phyloP scores from a whole-genome alignment of 2,329 filamentous ascomycete species.

The Arthrocladium fulminans region DNA sequence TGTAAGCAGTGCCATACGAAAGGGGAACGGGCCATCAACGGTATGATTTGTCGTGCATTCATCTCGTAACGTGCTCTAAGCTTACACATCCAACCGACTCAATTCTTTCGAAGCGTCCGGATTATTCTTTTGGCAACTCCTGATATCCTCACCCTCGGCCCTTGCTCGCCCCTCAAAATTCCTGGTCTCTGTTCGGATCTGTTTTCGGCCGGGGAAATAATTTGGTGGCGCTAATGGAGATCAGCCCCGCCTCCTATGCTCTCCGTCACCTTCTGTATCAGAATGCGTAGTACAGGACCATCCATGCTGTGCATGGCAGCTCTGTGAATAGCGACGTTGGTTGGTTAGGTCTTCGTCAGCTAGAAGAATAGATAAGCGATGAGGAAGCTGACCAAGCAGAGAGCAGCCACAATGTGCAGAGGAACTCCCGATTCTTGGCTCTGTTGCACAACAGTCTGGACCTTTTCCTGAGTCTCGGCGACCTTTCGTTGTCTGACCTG shows the following conservation, averaged over 20 bases:
- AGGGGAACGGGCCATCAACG: neutral
- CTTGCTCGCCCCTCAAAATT: neutral
- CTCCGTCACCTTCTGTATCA: neutral
- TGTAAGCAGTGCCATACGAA: neutral
- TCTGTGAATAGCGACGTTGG: neutral
- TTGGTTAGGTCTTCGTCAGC: neutral
- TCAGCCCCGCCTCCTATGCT: neutral
- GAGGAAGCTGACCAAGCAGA: conserved; percentile 86
- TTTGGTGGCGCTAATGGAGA: neutral
- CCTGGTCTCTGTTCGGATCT: neutral
- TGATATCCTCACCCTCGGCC: neutral
- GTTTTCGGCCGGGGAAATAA: neutral
- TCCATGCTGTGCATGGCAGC: neutral
- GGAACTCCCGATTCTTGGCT: conserved; percentile 63
- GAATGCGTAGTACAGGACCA: neutral
- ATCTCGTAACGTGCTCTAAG: neutral
- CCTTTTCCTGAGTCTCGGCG: conserved; percentile 46
- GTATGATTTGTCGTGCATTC: neutral
- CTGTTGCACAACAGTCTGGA: conserved; percentile 45
- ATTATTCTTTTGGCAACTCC: neutral
- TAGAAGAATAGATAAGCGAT: conserved; percentile 94
- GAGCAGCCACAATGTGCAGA: conserved; percentile 69
- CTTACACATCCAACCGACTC: conserved; percentile 7
- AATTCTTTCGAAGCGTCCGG: neutral
- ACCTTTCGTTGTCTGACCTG: conserved; percentile 72